phyloP scores from a whole-genome alignment of 2,329 filamentous ascomycete species.

The Pyrenochaeta sp. region DNA sequence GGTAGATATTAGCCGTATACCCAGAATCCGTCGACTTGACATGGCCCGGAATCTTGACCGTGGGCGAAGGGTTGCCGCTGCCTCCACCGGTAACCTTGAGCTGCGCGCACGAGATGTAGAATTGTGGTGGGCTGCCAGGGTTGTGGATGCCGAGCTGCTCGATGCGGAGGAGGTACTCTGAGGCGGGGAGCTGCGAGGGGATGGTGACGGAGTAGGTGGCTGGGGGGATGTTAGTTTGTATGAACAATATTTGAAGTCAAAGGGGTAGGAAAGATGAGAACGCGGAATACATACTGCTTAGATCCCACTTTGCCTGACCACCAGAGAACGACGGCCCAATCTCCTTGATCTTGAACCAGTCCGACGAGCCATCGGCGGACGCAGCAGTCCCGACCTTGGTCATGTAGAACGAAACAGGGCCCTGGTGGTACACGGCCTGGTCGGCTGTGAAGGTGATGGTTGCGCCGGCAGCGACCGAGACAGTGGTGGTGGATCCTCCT shows the following conservation, averaged over 20 bases:
- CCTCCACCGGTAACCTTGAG: constrained; percentile 54
- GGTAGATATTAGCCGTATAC: constrained; percentile 50
- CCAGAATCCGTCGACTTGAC: constrained; percentile 44
- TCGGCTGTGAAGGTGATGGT: constrained; percentile 46
- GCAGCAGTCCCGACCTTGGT: constrained; percentile 44
- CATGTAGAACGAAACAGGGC: constrained; percentile 48
- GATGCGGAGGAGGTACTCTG: constrained; percentile 57
- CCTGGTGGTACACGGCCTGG: constrained; percentile 49
- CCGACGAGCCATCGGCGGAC: constrained; percentile 44
- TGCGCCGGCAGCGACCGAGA: constrained; percentile 45
- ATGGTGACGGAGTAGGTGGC: constrained; percentile 48
- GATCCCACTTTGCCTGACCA: constrained; percentile 44
- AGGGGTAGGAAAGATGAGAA: no score
- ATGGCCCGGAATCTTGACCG: constrained; percentile 44
- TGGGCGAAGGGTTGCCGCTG: constrained; percentile 28
- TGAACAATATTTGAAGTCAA: background rate
- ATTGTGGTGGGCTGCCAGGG: constrained; percentile 35
- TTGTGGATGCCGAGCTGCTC: constrained; percentile 60
- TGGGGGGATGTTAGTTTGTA: constrained; percentile 18
- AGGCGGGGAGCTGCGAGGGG: constrained; percentile 51
- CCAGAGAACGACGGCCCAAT: constrained; percentile 46
- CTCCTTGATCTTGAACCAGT: constrained; percentile 52
- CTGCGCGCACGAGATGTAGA: constrained; percentile 55
- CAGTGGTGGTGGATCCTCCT: constrained; percentile 38
- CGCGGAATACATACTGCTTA: constrained; percentile 38